These are phyloP conservation scores for Glycine latifolia DNA, from an alignment of 306 rosid species.

Conservation along the genomic window DNA sequence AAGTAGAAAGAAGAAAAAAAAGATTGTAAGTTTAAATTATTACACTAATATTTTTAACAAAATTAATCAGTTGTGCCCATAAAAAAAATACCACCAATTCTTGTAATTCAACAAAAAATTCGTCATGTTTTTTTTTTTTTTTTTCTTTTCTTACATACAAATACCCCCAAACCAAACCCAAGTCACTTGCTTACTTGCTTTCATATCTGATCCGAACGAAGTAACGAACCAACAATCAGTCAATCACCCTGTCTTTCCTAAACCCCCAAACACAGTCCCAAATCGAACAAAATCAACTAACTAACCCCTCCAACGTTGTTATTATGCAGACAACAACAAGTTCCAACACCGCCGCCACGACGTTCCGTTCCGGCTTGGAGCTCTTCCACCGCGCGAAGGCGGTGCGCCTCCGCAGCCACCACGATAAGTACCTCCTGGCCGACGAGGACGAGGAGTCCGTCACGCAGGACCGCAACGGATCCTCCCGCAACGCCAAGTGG, in stretches of 20 bases:
- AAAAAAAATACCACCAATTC: no score
- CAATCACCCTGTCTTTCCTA: neutral
- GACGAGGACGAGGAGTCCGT: conserved; percentile 84
- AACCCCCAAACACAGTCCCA: neutral
- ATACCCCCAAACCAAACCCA: neutral
- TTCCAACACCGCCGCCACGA: neutral
- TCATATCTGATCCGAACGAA: neutral
- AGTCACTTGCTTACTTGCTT: neutral
- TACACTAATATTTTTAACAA: no score
- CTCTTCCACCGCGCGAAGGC: conserved; percentile 74
- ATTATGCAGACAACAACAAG: conserved; percentile 11
- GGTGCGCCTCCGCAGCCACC: conserved; percentile 81
- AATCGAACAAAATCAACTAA: neutral
- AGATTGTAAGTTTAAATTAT: no score
- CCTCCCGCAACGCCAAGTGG: conserved; percentile 71
- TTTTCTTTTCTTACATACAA: neutral
- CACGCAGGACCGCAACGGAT: conserved; percentile 71
- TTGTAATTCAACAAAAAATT: neutral
- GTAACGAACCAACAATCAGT: neutral
- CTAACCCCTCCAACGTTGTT: neutral
- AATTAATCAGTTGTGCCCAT: no score
- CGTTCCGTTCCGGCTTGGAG: conserved; percentile 57
- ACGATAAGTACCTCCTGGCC: conserved; percentile 77
- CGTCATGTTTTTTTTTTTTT: neutral
- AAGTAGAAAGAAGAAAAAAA: no score